Evolutionary conservation across 495 filamentous ascomycete genomes (phyloP).

Genomic region (Hapsidospora chrysogenum): DNA sequence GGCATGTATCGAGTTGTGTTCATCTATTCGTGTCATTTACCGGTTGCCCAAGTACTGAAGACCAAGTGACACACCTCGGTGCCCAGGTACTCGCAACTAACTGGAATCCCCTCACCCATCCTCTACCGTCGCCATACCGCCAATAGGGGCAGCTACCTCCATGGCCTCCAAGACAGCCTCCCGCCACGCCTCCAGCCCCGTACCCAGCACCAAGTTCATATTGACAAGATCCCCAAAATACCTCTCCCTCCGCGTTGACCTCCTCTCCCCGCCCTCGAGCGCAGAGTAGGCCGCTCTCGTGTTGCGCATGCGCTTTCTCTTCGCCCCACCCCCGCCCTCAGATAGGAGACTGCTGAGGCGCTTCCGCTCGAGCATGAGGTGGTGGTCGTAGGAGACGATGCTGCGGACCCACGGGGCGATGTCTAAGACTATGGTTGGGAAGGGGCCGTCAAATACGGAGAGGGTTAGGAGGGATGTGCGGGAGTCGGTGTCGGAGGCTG

Average conservation of each 20-base stretch:
- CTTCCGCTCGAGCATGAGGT: slow-evolving; percentile 47
- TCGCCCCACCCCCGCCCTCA: slow-evolving; percentile 26
- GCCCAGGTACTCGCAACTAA: no score
- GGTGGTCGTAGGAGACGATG: slow-evolving; percentile 61
- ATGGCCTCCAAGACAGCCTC: background rate
- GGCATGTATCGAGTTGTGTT: no score
- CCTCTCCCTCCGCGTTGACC: slow-evolving; percentile 51
- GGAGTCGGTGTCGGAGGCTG: slow-evolving; percentile 20
- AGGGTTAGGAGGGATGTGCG: slow-evolving; percentile 24
- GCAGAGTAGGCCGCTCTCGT: slow-evolving; percentile 72
- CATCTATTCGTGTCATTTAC: no score
- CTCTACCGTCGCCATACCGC: no score
- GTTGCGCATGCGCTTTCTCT: slow-evolving; percentile 48
- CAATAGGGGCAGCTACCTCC: no score
- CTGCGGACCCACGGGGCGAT: slow-evolving; percentile 69
- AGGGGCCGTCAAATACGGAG: slow-evolving; percentile 56
- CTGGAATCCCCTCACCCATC: no score
- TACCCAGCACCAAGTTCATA: slow-evolving; percentile 41
- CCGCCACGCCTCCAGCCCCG: slow-evolving; percentile 32
- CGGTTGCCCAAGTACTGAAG: no score
- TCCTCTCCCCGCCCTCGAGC: slow-evolving; percentile 61
- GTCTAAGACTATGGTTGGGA: slow-evolving; percentile 48
- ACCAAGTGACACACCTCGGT: no score
- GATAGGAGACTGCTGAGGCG: slow-evolving; percentile 45
- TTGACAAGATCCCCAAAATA: slow-evolving; percentile 64